These are phyloP conservation scores for Oidiodendron maius DNA, from an alignment of 495 filamentous ascomycete genomes.

Conservation along the genomic window DNA sequence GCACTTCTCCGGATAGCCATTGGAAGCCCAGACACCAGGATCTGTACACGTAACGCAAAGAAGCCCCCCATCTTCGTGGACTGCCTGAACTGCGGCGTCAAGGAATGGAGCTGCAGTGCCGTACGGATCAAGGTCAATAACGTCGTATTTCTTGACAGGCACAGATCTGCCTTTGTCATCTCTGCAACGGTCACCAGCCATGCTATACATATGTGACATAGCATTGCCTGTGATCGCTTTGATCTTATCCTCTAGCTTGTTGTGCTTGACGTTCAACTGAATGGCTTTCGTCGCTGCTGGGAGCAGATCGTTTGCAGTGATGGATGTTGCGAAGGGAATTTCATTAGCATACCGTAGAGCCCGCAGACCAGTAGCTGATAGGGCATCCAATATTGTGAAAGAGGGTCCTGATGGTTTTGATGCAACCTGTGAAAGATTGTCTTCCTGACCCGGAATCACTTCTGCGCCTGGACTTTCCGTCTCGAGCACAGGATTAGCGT, in stretches of 20 bases:
- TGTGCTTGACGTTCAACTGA: constrained; percentile 76
- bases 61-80: constrained; percentile 78
- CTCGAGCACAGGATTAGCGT: no score
- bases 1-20: constrained; percentile 87
- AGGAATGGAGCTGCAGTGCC: constrained; percentile 87
- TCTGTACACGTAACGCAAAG: constrained; percentile 97
- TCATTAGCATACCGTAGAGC: constrained; percentile 90
- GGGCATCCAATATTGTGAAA: constrained; percentile 86
- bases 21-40: constrained; percentile 87
- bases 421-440: neutral
- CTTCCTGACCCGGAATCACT: neutral
- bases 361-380: constrained; percentile 90
- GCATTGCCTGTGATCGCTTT: constrained; percentile 72
- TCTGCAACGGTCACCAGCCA: constrained; percentile 37
- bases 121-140: constrained; percentile 96
- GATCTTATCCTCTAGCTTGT: constrained; percentile 64
- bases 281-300: constrained; percentile 73
- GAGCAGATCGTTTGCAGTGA: constrained; percentile 88
- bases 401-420: constrained; percentile 11
- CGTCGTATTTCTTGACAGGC: constrained; percentile 60
- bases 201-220: constrained; percentile 79
- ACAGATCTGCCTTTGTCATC: constrained; percentile 22
- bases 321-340: constrained; percentile 70
- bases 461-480: neutral
- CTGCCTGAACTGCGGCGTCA: constrained; percentile 78